These are phyloP conservation scores for Macadamia tetraphylla DNA, from an alignment of 164 flowering plant species.

Conservation along the genomic window DNA sequence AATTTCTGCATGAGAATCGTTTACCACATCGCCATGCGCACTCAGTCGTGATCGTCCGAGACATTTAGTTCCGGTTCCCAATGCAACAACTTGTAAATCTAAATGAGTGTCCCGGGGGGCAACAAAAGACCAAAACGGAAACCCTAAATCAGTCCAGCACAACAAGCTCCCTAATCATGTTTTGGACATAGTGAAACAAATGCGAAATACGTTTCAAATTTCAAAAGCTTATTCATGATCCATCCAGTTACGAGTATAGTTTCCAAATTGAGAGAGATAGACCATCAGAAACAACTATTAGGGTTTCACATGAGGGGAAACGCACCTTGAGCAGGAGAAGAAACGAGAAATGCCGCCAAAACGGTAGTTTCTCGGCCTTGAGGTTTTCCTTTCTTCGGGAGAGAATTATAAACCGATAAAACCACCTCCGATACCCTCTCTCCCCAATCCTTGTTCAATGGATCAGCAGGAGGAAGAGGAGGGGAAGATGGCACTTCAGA, in stretches of 20 bases:
- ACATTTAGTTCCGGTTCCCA: conserved; percentile 13
- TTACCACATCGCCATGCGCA: conserved; percentile 68
- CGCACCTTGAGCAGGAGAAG: conserved; percentile 72
- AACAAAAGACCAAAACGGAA: background rate
- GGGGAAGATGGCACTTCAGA: no score
- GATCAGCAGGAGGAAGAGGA: no score
- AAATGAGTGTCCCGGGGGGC: background rate
- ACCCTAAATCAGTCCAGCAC: background rate
- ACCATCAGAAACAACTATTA: background rate
- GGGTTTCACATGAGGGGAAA: conserved; percentile 4
- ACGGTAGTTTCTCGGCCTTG: conserved; percentile 89
- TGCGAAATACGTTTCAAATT: no score
- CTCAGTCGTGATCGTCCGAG: conserved; percentile 45
- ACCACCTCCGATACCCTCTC: conserved; percentile 56
- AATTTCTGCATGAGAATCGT: conserved; percentile 92
- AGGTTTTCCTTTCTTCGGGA: conserved; percentile 96
- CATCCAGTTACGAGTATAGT: no score
- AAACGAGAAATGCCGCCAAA: conserved; percentile 84
- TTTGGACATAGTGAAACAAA: no score
- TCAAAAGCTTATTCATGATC: no score
- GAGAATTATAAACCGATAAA: conserved; percentile 48
- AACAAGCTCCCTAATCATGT: background rate
- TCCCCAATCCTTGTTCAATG: conserved; percentile 39
- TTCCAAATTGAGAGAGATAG: no score
- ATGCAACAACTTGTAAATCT: conserved; percentile 75